Percentiles rank a stretch among this genome's conserved stretches.
Conservation (phyloP, 2,329 filamentous ascomycete species). For the Chrysosporium keratinophilum region DNA sequence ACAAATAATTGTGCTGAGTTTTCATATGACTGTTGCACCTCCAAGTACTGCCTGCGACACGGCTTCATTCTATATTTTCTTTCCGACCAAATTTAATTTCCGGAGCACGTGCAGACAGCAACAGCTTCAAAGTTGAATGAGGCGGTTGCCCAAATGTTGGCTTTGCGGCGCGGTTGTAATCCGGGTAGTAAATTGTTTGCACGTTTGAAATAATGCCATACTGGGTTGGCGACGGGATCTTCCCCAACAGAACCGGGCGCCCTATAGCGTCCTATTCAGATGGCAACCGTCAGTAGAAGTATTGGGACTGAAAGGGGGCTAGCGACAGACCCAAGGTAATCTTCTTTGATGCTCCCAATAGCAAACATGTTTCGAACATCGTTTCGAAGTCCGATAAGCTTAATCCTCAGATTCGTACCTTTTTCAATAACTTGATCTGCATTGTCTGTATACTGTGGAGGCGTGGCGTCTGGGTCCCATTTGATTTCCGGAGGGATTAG, state of each 20-base stretch:
- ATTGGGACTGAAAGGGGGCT: neutral
- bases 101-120: too few relatives aligned
- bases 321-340: constrained; percentile 37
- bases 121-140: too few relatives aligned
- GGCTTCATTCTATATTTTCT: too few relatives aligned
- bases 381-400: constrained; percentile 85
- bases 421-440: constrained; percentile 89
- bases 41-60: too few relatives aligned
- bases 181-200: too few relatives aligned
- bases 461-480: constrained; percentile 89
- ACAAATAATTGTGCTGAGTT: too few relatives aligned
- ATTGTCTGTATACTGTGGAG: constrained; percentile 93
- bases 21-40: too few relatives aligned
- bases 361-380: constrained; percentile 94
- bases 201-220: neutral
- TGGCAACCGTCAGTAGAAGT: neutral
- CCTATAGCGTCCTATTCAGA: constrained; percentile 1
- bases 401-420: constrained; percentile 83
- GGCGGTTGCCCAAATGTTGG: too few relatives aligned
- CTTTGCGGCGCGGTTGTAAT: too few relatives aligned
- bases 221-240: neutral
- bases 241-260: neutral
- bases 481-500: constrained; percentile 86
- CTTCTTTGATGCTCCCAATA: constrained; percentile 91
- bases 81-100: too few relatives aligned